A percentile compares a stretch with the other conserved stretches of the same genome.
These are phyloP conservation scores for Fistulifera pelliculosa DNA, from an alignment of 108 stramenopile genomes.

Conservation along the genomic window DNA sequence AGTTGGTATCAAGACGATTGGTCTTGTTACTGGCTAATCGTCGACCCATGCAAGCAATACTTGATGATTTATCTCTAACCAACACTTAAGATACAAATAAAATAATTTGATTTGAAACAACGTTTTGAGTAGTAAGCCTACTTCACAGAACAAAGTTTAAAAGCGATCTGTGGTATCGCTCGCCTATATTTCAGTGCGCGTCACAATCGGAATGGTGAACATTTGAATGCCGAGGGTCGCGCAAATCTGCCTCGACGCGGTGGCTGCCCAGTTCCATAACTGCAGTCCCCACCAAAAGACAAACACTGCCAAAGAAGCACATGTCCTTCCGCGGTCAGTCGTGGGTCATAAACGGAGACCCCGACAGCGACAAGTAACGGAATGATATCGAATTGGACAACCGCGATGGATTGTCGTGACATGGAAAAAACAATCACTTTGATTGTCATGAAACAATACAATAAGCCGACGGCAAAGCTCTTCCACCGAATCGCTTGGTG, in stretches of 20 bases:
- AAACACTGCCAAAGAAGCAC: background rate
- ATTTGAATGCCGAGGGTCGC: too few species aligned
- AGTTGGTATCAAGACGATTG: constrained; percentile 91
- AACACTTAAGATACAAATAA: too few species aligned
- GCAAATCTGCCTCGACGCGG: too few species aligned
- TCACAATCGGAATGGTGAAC: too few species aligned
- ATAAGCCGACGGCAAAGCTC: constrained; percentile 41
- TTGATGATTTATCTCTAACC: too few species aligned
- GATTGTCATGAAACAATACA: constrained; percentile 64
- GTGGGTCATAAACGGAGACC: background rate
- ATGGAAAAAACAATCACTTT: constrained; percentile 81
- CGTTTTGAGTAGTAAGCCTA: too few species aligned
- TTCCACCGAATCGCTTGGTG: constrained; percentile 27
- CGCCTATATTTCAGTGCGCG: too few species aligned
- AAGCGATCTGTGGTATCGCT: too few species aligned
- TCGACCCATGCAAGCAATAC: background rate
- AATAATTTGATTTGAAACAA: too few species aligned
- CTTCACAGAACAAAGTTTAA: too few species aligned
- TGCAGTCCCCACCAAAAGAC: constrained; percentile 1
- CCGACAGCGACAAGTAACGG: constrained; percentile 32
- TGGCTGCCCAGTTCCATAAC: too few species aligned
- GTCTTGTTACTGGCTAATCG: constrained; percentile 60
- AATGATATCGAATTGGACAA: constrained; percentile 53
- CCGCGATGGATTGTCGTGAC: constrained; percentile 70
- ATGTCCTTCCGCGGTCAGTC: background rate